Evolutionary conservation across 2,329 filamentous ascomycete species (phyloP).

Genomic region (Neurospora crassa): DNA sequence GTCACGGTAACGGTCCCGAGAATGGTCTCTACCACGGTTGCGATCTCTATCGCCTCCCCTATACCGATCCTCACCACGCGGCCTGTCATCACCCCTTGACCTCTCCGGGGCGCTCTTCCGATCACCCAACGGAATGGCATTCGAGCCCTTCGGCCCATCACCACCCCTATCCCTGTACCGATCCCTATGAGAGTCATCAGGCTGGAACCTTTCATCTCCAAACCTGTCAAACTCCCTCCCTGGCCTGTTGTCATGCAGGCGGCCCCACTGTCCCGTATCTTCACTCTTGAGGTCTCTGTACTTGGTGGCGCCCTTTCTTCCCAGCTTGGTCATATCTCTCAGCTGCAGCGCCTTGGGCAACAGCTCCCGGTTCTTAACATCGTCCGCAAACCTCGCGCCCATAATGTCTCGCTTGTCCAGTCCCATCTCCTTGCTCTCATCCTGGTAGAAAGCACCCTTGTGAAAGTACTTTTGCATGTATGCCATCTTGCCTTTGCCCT

Average conservation of each 20-base stretch:
- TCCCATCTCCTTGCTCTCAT: constrained; percentile 65
- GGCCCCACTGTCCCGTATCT: constrained; percentile 83
- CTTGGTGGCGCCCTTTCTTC: constrained; percentile 81
- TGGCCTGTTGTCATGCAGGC: constrained; percentile 42
- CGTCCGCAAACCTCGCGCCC: constrained; percentile 73
- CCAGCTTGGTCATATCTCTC: constrained; percentile 86
- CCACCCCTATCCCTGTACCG: constrained; percentile 34
- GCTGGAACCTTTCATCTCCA: constrained; percentile 56
- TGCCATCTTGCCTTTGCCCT: constrained; percentile 67
- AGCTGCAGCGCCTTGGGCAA: constrained; percentile 89
- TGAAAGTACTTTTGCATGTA: constrained; percentile 97
- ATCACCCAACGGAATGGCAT: constrained; percentile 60
- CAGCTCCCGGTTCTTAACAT: constrained; percentile 70
- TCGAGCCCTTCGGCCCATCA: constrained; percentile 51
- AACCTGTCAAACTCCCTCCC: constrained; percentile 29
- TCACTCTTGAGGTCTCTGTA: constrained; percentile 83
- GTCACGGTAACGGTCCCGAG: constrained; percentile 18
- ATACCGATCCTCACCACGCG: constrained; percentile 17
- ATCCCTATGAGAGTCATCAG: constrained; percentile 51
- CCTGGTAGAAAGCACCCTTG: constrained; percentile 90
- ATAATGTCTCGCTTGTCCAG: constrained; percentile 77
- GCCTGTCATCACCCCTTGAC: constrained; percentile 25
- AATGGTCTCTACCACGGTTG: constrained; percentile 17
- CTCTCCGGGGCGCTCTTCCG: constrained; percentile 28
- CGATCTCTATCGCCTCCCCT: constrained; percentile 26